Evolutionary conservation across 805 yeast genomes (phyloP).

Genomic region (Wickerhamiella slavikovae): DNA sequence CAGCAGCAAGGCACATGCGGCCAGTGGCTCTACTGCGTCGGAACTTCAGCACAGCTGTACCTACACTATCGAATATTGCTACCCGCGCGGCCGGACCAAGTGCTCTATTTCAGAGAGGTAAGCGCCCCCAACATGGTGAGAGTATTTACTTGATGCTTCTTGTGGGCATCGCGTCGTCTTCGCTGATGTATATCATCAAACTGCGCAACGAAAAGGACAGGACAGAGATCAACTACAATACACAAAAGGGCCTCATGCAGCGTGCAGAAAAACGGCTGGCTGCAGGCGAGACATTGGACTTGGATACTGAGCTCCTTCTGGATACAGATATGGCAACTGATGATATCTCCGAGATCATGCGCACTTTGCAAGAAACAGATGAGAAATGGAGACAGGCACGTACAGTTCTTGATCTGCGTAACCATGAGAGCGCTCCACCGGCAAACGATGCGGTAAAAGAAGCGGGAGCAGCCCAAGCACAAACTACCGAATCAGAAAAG

Average conservation of each 20-base stretch:
- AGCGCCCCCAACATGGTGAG: too few relatives aligned
- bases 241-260: slow-evolving; percentile 21
- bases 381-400: slow-evolving; percentile 9
- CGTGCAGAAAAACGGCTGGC: slow-evolving; percentile 21
- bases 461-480: too few relatives aligned
- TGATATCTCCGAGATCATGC: slow-evolving; percentile 11
- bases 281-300: slow-evolving; percentile 23
- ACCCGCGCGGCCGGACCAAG: too few relatives aligned
- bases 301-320: slow-evolving; percentile 22
- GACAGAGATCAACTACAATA: slow-evolving; percentile 19
- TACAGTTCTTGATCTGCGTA: too few relatives aligned
- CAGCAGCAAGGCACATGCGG: too few relatives aligned
- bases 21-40: too few relatives aligned
- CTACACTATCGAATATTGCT: too few relatives aligned
- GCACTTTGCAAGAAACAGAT: slow-evolving; percentile 14
- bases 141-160: slow-evolving; percentile 18
- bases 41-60: too few relatives aligned
- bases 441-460: too few relatives aligned
- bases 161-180: slow-evolving; percentile 26
- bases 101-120: too few relatives aligned
- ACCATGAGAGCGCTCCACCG: slow-evolving; percentile 1
- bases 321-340: slow-evolving; percentile 6
- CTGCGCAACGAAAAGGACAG: slow-evolving; percentile 22
- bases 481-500: too few relatives aligned
- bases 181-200: slow-evolving; percentile 26